Conservation (phyloP, 2,329 filamentous ascomycete species). For the Pezicula neosporulosa region DNA sequence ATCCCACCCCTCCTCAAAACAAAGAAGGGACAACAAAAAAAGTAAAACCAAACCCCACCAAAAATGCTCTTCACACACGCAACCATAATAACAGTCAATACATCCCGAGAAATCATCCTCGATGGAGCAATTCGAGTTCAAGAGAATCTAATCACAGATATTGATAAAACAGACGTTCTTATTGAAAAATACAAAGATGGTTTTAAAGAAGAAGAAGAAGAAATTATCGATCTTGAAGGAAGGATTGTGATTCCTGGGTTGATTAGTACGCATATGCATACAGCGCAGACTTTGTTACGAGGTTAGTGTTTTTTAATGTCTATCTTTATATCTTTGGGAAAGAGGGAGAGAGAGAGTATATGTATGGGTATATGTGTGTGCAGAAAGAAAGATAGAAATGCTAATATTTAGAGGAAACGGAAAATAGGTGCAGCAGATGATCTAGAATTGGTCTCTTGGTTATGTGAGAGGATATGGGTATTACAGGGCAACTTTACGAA, state of each 20-base stretch:
- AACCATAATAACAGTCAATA: slow-evolving; percentile 49
- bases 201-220: slow-evolving; percentile 26
- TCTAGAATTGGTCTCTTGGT: slow-evolving; percentile 46
- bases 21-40: no score
- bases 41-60: no score
- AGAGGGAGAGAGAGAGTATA: no score
- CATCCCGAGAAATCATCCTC: slow-evolving; percentile 38
- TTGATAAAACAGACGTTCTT: slow-evolving; percentile 34
- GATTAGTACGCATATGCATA: slow-evolving; percentile 47
- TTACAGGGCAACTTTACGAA: slow-evolving; percentile 40
- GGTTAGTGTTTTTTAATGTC: slow-evolving; percentile 21
- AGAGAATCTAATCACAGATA: slow-evolving; percentile 35
- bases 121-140: slow-evolving; percentile 42
- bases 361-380: no score
- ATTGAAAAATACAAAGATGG: slow-evolving; percentile 20
- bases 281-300: slow-evolving; percentile 44
- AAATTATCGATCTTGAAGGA: slow-evolving; percentile 32
- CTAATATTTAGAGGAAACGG: no score
- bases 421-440: slow-evolving; percentile 37
- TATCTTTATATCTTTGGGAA: no score
- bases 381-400: no score
- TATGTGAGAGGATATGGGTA: slow-evolving; percentile 48
- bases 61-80: no score
- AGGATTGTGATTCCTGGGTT: slow-evolving; percentile 46
- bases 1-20: no score